Evolutionary conservation across 176 grass and related monocot species (phyloP).

Genomic region (Triticum aestivum): IWGSC_CS_RefSeq_v2.1 NC_057794.1:571863197-571863696

Average conservation of each 20-base stretch:
- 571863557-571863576: not conserved
- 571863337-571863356: not conserved
- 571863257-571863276: constrained; percentile 11
- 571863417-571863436: not conserved
- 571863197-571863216: not conserved
- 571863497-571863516: not conserved
- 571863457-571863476: not conserved
- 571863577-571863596: not conserved
- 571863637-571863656: constrained; percentile 10
- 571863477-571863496: not conserved
- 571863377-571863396: not conserved
- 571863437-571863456: not conserved
- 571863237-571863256: constrained; percentile 17
- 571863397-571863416: not conserved
- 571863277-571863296: not conserved
- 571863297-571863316: not conserved
- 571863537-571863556: not conserved
- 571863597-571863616: too few relatives aligned
- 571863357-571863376: constrained; percentile 17
- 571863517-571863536: not conserved
- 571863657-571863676: constrained; percentile 10
- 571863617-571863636: not conserved
- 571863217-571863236: constrained; percentile 41
- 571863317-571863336: not conserved
- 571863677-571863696: constrained; percentile 24